Base-by-base conservation (phyloP, 768 basidiomycete species). In the Mycena galopus region DNA sequence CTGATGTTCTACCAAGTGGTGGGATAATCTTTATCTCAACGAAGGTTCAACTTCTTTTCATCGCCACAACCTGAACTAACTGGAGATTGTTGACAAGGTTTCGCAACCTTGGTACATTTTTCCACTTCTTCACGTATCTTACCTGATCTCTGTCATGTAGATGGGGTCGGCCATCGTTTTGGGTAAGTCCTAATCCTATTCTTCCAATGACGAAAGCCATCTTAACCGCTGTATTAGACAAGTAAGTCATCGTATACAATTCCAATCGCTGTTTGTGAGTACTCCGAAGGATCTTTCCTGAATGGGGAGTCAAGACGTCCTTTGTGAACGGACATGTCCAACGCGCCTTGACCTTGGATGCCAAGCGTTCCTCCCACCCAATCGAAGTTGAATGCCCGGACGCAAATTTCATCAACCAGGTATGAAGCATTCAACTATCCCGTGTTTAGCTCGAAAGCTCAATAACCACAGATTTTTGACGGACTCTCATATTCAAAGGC, bases 401-500 rank as follows among this genome's bases (percentile, higher is more conserved):
- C 79, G 92, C 94, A 10, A 92, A 94, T 77, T 88, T 92, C 76
- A 93, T 96, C 76, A 93, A 92, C 75, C 92, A 74, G 64, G 73
- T 73, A 9, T 39, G 55, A 1, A 12, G n/a, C 47, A 21, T 29
- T 44, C 25, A 35, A 19, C 17, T 4, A 21, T n/a, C 27, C 8
- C 7, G 27, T 25, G 14, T 37, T 37, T 37, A 37, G 9, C 14
- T 25, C 29, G 33, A 50, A 4, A 10, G 7, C 37, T 2, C 21
- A n/a, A n/a, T n/a, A n/a, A n/a, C n/a, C n/a, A n/a, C 37, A 97
- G 91, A 96, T 97, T 72, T 97, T 97, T 78, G 96, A 97, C 78
- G 87, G 89, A 6, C 84, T 97, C 63, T 94, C 93, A 2, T 97
- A 97, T 82, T 91, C 93, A 32, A 97, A 95, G 81, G 93, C 92